Percentiles rank a stretch among this genome's conserved stretches.
phyloP scores from a whole-genome alignment of 23 red algal species.

The Agarophyton chilense region DNA sequence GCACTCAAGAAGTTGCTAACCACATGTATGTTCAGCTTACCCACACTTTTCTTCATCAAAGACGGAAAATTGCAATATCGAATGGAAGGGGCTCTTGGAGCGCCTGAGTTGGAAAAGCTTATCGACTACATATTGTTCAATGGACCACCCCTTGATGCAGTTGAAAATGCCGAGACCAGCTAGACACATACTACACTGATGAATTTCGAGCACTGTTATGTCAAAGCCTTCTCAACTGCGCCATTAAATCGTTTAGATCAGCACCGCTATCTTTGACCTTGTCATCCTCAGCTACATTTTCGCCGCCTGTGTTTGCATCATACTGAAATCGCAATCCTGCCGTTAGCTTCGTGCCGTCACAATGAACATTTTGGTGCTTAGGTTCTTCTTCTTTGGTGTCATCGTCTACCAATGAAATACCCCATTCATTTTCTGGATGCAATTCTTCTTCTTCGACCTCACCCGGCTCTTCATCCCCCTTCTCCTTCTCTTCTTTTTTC shows the following conservation, averaged over 20 bases:
- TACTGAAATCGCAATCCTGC: constrained; percentile 59
- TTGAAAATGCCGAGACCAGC: not conserved
- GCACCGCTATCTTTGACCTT: constrained; percentile 58
- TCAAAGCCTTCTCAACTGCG: constrained; percentile 59
- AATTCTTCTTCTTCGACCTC: constrained; percentile 39
- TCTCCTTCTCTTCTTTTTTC: not conserved
- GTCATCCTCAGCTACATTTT: constrained; percentile 22
- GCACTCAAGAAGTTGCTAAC: constrained; percentile 1
- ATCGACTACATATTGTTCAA: constrained; percentile 64
- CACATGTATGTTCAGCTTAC: constrained; percentile 41
- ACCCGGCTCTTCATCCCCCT: constrained; percentile 1
- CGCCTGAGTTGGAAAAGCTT: constrained; percentile 59
- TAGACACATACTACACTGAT: not conserved
- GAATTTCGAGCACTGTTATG: too few relatives aligned
- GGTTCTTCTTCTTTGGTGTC: not conserved
- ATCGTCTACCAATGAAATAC: constrained; percentile 66
- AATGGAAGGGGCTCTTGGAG: constrained; percentile 78
- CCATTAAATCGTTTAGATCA: constrained; percentile 63
- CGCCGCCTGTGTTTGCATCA: constrained; percentile 9
- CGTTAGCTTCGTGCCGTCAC: constrained; percentile 18
- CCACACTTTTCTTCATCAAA: constrained; percentile 82
- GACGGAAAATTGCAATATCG: constrained; percentile 73
- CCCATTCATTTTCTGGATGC: constrained; percentile 86
- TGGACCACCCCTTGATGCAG: constrained; percentile 20
- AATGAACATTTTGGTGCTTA: not conserved